Percentiles rank a stretch among this genome's conserved stretches.
Conservation (phyloP, 2,329 filamentous ascomycete species). For the Sporothrix variecibatus region DNA sequence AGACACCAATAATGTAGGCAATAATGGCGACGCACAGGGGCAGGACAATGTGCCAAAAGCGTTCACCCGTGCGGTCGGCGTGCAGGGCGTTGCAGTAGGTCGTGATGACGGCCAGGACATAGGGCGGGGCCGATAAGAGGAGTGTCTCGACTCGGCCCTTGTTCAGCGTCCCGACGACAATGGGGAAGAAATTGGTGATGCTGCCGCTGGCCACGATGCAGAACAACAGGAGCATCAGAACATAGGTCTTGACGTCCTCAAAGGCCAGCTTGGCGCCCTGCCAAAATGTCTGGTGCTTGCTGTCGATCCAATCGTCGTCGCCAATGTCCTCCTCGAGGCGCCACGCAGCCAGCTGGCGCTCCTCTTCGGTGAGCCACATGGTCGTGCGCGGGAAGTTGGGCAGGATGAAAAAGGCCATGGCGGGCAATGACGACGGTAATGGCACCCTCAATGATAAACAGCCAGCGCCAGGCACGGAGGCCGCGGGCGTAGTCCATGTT, state of each 20-base stretch:
- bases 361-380: constrained; percentile 47
- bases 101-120: constrained; percentile 62
- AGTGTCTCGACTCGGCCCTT: constrained; percentile 62
- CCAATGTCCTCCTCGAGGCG: constrained; percentile 54
- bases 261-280: constrained; percentile 58
- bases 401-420: constrained; percentile 44
- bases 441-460: constrained; percentile 30
- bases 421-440: constrained; percentile 30
- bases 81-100: constrained; percentile 68
- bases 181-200: constrained; percentile 70
- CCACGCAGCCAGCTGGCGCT: constrained; percentile 48
- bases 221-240: constrained; percentile 59
- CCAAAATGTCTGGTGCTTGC: constrained; percentile 56
- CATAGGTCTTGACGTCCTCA: constrained; percentile 60
- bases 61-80: constrained; percentile 69
- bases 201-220: constrained; percentile 57
- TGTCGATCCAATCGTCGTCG: constrained; percentile 62
- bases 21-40: constrained; percentile 63
- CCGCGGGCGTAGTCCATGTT: constrained; percentile 62
- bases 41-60: constrained; percentile 66
- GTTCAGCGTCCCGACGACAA: constrained; percentile 65
- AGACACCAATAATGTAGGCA: constrained; percentile 68
- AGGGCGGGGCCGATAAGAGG: constrained; percentile 66
- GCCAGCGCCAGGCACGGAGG: constrained; percentile 46
- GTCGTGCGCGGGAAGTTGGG: constrained; percentile 61